Conservation (phyloP, 176 grass and related monocot genomes). For the Rhipidocladum racemiflorum region DNA sequence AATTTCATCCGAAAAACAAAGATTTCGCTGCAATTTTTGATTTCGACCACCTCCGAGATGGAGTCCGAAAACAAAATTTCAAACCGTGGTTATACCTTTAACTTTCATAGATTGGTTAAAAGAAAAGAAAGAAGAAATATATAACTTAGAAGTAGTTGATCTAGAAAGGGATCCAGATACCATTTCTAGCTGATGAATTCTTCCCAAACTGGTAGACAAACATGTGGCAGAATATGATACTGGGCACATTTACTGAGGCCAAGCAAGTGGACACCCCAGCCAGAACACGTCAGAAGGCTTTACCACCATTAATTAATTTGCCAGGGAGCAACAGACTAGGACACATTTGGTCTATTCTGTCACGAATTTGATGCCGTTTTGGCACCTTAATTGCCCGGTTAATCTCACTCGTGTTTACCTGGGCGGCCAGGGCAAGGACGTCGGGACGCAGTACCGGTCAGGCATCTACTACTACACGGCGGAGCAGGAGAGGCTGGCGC, state of each 20-base stretch:
- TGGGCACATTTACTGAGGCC: background rate
- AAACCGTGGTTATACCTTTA: too few relatives aligned
- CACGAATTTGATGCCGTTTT: background rate
- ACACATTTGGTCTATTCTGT: background rate
- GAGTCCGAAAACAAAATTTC: too few relatives aligned
- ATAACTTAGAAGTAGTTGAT: too few relatives aligned
- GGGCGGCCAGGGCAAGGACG: slow-evolving; percentile 60
- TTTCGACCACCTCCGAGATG: too few relatives aligned
- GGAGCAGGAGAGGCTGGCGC: slow-evolving; percentile 61
- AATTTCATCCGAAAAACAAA: too few relatives aligned
- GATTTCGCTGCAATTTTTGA: too few relatives aligned
- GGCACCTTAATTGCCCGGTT: background rate
- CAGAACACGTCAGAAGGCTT: background rate
- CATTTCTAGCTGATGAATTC: background rate
- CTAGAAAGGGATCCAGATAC: too few relatives aligned
- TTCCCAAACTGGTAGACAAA: background rate
- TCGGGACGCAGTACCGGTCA: slow-evolving; percentile 89
- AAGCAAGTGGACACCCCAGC: background rate
- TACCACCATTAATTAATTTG: background rate
- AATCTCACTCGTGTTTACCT: background rate
- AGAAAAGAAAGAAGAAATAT: too few relatives aligned
- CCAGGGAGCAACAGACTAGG: background rate
- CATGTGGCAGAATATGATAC: too few relatives aligned
- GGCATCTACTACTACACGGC: slow-evolving; percentile 94
- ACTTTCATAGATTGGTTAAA: too few relatives aligned